Conservation (phyloP, 2,329 filamentous ascomycete species). For the Colletotrichum abscissum region DNA sequence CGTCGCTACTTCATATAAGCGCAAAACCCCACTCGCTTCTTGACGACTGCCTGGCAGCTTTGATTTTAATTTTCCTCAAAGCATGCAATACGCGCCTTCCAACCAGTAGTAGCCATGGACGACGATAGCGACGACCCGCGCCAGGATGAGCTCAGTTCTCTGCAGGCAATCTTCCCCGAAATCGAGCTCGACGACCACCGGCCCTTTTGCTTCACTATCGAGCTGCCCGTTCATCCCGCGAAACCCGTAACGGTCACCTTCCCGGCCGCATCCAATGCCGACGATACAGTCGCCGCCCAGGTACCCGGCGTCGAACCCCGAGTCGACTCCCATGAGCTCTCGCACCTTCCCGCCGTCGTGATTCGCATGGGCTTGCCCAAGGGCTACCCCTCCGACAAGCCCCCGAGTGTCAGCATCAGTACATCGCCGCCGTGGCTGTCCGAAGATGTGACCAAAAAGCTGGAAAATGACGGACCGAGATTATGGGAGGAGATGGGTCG, state of each 20-base stretch:
- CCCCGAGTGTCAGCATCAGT: constrained; percentile 63
- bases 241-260: constrained; percentile 68
- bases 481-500: constrained; percentile 73
- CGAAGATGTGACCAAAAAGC: constrained; percentile 54
- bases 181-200: constrained; percentile 58
- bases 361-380: constrained; percentile 66
- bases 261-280: constrained; percentile 53
- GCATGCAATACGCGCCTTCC: constrained; percentile 22
- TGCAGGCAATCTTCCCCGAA: constrained; percentile 76
- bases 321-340: constrained; percentile 61
- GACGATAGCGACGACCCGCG: constrained; percentile 61
- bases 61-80: background rate
- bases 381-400: constrained; percentile 65
- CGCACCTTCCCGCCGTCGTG: constrained; percentile 68
- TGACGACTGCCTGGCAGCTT: background rate
- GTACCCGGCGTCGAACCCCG: constrained; percentile 27
- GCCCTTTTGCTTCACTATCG: constrained; percentile 63
- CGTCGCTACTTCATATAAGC: constrained; percentile 5
- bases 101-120: constrained; percentile 47
- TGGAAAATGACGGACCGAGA: constrained; percentile 61
- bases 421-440: constrained; percentile 70
- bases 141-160: constrained; percentile 67
- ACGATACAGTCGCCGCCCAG: constrained; percentile 30
- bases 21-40: background rate
- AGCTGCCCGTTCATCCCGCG: constrained; percentile 67